A percentile compares a stretch with the other conserved stretches of the same genome.
These are phyloP conservation scores for Diaporthe citriasiana DNA, from an alignment of 2,329 filamentous ascomycete genomes.

Conservation along the genomic window DNA sequence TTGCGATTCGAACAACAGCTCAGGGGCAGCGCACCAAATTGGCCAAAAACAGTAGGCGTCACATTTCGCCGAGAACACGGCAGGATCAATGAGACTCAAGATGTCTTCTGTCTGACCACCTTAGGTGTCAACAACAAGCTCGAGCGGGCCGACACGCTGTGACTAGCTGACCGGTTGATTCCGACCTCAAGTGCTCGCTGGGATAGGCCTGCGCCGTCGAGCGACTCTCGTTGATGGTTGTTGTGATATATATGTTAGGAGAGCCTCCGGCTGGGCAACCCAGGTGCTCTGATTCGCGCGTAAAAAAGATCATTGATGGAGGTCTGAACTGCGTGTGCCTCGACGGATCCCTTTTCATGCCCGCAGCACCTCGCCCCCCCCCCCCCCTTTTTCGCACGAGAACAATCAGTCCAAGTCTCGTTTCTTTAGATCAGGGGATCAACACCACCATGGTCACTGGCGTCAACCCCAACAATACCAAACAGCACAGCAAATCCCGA, in stretches of 20 bases:
- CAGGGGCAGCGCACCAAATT: neutral
- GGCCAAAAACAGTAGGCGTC: neutral
- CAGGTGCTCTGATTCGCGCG: neutral
- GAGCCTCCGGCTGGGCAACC: neutral
- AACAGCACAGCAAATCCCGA: neutral
- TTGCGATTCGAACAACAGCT: neutral
- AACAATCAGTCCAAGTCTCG: neutral
- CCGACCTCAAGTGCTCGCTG: neutral
- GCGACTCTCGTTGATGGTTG: neutral
- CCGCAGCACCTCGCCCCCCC: neutral
- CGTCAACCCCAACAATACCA: too few relatives aligned
- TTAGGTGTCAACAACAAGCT: neutral
- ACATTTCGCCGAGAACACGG: neutral
- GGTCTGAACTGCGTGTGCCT: neutral
- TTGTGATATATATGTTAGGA: neutral
- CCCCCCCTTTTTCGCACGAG: neutral
- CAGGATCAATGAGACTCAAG: neutral
- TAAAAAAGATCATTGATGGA: neutral
- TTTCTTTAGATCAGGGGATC: neutral
- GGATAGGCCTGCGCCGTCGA: neutral
- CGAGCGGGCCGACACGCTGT: neutral
- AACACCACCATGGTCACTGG: neutral
- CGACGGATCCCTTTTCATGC: neutral
- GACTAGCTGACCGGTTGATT: slow-evolving; percentile 5
- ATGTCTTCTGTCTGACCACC: neutral